These are phyloP conservation scores for Boletus subluridellus DNA, from an alignment of 1,284 basidiomycete species.

Conservation along the genomic window DNA sequence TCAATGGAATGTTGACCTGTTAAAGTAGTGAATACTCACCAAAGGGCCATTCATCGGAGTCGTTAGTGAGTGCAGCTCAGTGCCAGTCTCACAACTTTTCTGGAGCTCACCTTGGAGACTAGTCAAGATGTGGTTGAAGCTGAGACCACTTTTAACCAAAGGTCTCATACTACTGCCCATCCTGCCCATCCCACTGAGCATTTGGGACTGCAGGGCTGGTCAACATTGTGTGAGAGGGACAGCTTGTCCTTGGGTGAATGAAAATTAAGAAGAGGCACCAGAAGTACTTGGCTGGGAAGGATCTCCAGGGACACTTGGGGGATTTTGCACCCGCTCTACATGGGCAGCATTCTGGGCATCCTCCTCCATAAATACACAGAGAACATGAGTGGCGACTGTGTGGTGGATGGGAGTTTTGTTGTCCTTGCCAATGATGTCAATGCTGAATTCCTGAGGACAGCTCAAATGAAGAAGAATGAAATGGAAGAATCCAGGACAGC, in stretches of 20 bases:
- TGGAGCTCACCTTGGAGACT: slow-evolving; percentile 85
- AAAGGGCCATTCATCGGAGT: slow-evolving; percentile 76
- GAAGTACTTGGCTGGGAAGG: slow-evolving; percentile 31
- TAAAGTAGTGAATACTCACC: background rate
- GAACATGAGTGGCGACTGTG: no score
- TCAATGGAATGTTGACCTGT: background rate
- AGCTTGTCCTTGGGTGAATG: slow-evolving; percentile 34
- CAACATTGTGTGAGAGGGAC: slow-evolving; percentile 49
- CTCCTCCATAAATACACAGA: no score
- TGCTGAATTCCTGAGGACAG: no score
- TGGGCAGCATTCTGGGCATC: no score
- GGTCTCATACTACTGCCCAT: no score
- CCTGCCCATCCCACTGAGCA: slow-evolving; percentile 57
- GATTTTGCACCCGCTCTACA: no score
- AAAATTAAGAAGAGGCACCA: slow-evolving; percentile 33
- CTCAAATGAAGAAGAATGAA: no score
- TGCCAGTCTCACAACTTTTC: slow-evolving; percentile 92
- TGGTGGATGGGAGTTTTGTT: no score
- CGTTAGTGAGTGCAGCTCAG: slow-evolving; percentile 79
- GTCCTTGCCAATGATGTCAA: no score
- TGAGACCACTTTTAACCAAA: no score
- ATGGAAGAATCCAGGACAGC: no score
- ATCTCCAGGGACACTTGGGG: slow-evolving; percentile 23
- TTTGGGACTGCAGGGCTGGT: slow-evolving; percentile 54
- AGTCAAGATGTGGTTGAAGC: slow-evolving; percentile 73